Evolutionary conservation across 768 basidiomycete genomes (phyloP).

Genomic region (Lactifluus volemus): DNA sequence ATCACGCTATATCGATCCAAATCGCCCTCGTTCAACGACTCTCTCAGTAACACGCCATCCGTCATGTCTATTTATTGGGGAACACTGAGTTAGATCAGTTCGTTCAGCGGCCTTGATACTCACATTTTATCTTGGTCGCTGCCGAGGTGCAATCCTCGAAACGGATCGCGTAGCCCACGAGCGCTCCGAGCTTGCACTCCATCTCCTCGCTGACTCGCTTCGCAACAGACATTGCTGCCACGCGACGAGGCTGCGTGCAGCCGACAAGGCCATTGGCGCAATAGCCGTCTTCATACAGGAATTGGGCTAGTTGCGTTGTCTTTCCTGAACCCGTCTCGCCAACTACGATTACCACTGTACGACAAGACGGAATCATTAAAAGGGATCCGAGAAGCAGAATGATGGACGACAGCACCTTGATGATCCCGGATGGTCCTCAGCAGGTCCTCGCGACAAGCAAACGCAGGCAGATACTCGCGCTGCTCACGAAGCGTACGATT

Average conservation of each 20-base stretch:
- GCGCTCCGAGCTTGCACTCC: conserved; percentile 89
- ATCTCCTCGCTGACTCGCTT: conserved; percentile 99
- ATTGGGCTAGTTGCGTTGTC: conserved; percentile 93
- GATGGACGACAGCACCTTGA: conserved; percentile 52
- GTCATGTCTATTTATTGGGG: conserved; percentile 81
- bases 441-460: conserved; percentile 92
- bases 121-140: conserved; percentile 96
- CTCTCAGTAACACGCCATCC: conserved; percentile 95
- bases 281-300: conserved; percentile 95
- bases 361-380: neutral
- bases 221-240: conserved; percentile 99
- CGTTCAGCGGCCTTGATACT: conserved; percentile 22
- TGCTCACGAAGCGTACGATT: conserved; percentile 87
- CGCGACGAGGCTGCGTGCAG: conserved; percentile 96
- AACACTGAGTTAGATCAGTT: neutral
- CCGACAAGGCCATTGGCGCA: conserved; percentile 84
- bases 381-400: neutral
- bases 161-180: conserved; percentile 95
- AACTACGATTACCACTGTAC: conserved; percentile 80
- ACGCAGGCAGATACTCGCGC: conserved; percentile 93
- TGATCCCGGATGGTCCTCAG: conserved; percentile 86
- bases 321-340: conserved; percentile 99
- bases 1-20: conserved; percentile 94
- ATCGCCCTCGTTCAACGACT: conserved; percentile 98
- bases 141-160: conserved; percentile 96